Conservation (phyloP, 2,329 filamentous ascomycete genomes). For the Trichoderma sp. region DNA sequence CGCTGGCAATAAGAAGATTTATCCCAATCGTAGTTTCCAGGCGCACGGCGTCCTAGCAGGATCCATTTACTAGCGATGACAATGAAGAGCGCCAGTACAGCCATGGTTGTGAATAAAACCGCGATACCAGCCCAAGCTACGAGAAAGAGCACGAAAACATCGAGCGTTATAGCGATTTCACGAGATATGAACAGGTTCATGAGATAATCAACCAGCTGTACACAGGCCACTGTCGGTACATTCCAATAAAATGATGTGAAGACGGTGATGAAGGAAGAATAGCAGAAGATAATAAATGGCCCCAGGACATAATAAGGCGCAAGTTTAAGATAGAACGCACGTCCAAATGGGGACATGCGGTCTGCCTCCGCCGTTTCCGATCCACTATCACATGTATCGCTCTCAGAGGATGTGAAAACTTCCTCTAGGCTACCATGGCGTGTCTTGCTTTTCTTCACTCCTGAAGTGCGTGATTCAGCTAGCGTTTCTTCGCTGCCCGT, state of each 20-base stretch:
- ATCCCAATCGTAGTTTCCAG: conserved; percentile 58
- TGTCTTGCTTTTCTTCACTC: conserved; percentile 9
- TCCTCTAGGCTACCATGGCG: background rate
- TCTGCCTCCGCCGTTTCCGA: background rate
- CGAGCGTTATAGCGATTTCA: conserved; percentile 29
- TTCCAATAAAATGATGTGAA: conserved; percentile 53
- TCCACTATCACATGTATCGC: conserved; percentile 21
- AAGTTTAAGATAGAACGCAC: conserved; percentile 52
- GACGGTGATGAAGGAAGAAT: conserved; percentile 47
- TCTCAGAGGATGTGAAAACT: conserved; percentile 23
- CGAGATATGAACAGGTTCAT: conserved; percentile 27
- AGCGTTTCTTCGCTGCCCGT: conserved; percentile 12
- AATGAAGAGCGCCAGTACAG: conserved; percentile 42
- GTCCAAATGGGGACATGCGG: conserved; percentile 48
- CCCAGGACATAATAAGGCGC: conserved; percentile 51
- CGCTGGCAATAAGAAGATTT: conserved; percentile 55
- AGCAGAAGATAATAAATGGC: conserved; percentile 47
- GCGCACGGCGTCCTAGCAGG: conserved; percentile 48
- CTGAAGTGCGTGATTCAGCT: conserved; percentile 19
- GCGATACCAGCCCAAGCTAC: conserved; percentile 42
- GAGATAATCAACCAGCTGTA: conserved; percentile 44
- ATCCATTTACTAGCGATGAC: conserved; percentile 51
- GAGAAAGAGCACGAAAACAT: conserved; percentile 39
- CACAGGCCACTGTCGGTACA: conserved; percentile 45
- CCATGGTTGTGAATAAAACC: conserved; percentile 43